phyloP scores from a whole-genome alignment of 768 basidiomycete genomes.

The Hydnomerulius pinastri region DNA sequence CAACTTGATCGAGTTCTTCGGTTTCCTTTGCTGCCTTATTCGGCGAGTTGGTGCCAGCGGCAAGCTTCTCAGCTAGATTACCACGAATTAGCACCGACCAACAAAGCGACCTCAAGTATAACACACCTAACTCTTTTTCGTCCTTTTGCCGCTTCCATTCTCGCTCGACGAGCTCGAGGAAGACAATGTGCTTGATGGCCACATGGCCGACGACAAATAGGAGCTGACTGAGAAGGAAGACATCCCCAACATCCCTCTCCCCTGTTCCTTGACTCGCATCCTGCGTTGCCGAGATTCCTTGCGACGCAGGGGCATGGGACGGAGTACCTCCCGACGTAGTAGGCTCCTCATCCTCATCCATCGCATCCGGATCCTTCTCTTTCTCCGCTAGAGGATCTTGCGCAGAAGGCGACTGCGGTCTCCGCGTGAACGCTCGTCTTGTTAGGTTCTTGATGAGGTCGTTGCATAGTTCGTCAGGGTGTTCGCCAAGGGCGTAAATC shows the following conservation, averaged over 20 bases:
- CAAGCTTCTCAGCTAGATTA: constrained; percentile 63
- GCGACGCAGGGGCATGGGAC: constrained; percentile 22
- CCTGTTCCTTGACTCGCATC: constrained; percentile 11
- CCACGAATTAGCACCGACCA: not conserved
- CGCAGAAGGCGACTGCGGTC: constrained; percentile 14
- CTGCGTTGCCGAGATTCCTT: constrained; percentile 12
- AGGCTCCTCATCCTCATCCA: constrained; percentile 48
- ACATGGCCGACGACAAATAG: constrained; percentile 95
- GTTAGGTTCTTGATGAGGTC: constrained; percentile 84
- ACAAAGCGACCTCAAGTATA: not conserved
- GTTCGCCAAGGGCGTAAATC: constrained; percentile 91
- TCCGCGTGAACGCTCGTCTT: constrained; percentile 58
- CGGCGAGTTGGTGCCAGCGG: constrained; percentile 37
- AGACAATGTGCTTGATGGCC: constrained; percentile 97
- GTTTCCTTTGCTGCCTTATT: constrained; percentile 52
- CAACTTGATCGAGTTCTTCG: constrained; percentile 96
- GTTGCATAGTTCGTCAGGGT: constrained; percentile 84
- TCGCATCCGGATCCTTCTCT: constrained; percentile 47
- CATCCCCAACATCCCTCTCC: constrained; percentile 67
- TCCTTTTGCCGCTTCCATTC: constrained; percentile 98
- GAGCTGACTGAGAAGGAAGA: constrained; percentile 90
- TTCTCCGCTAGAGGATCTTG: constrained; percentile 2
- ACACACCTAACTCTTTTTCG: constrained; percentile 74
- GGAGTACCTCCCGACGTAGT: constrained; percentile 24
- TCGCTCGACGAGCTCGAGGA: constrained; percentile 90